Evolutionary conservation across 1,284 basidiomycete species (phyloP), one percentile per base, ranked within the genome.

Genomic region (Sanguinoderma infundibulare): DNA sequence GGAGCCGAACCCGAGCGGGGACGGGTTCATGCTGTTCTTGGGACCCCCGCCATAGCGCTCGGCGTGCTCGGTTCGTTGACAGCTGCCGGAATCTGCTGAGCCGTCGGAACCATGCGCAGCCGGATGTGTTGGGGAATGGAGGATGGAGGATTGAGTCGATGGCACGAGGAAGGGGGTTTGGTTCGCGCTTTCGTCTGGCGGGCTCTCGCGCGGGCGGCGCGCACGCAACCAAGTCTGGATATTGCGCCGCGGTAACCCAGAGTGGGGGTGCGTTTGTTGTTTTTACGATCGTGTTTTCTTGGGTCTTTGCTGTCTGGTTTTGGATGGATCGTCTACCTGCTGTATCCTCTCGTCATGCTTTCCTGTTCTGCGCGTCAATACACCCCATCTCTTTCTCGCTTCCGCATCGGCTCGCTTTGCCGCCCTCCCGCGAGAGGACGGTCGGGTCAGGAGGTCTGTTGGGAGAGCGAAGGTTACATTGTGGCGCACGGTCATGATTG

Each of bases 21-120:
- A 80, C 28, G 83, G 81, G 1, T 87, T 84, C 82, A 75, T 84
- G 61, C 72, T 87, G 68, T 82, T 79, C 63, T 70, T 84, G 49
- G 83, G 81, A 20, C 69, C 76, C 24, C 72, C 72, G n/a, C 60
- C 62, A 30, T 66, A 66, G 57, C 20, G n/a, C 34, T 7, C 34
- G 34, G 12, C 34, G 12, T 34, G 34, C 12, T 10, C 7, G 17
- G 7, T 6, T 20, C n/a, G 4, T 20, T n/a, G 36, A 38, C 15
- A 44, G 42, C 12, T 22, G 42, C 51, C 26, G 22, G 22, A 36
- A n/a, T 24, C 22, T 44, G 42, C 42, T 44, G 42, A 24, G 42
- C 26, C 9, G 34, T 20, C 39, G 42, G 22, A 14, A 14, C 22
- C 22, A 24, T 44, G 42, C 42, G 42, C 42, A 10, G 42, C n/a